Conservation (phyloP, 495 filamentous ascomycete species). For the Parmelia sp. region DNA sequence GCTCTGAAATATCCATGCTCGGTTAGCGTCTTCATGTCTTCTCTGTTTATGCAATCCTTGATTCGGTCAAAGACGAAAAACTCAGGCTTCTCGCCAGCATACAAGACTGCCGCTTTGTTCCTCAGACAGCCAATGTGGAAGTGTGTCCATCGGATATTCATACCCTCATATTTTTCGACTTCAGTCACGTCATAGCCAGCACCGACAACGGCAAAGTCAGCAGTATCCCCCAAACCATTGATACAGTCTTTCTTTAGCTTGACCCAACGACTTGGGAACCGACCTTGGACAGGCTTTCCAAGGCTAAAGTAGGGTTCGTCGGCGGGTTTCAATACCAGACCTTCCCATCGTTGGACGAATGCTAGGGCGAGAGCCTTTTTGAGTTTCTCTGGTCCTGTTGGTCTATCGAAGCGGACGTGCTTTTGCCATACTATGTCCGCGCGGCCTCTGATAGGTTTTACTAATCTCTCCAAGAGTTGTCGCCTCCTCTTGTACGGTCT, state of each 20-base stretch:
- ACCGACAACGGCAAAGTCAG: slow-evolving; percentile 73
- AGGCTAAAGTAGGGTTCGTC: slow-evolving; percentile 72
- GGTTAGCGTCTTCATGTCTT: slow-evolving; percentile 48
- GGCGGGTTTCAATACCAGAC: slow-evolving; percentile 69
- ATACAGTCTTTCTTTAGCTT: slow-evolving; percentile 92
- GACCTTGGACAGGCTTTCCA: slow-evolving; percentile 25
- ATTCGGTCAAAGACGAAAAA: slow-evolving; percentile 62
- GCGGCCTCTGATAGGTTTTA: slow-evolving; percentile 50
- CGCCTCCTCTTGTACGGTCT: slow-evolving; percentile 56
- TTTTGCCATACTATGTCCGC: slow-evolving; percentile 56
- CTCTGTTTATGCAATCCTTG: slow-evolving; percentile 43
- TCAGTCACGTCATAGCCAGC: slow-evolving; percentile 58
- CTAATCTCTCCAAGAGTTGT: slow-evolving; percentile 49
- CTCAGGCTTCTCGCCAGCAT: slow-evolving; percentile 46
- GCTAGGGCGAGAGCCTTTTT: slow-evolving; percentile 58
- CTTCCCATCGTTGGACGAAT: slow-evolving; percentile 62
- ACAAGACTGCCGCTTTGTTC: slow-evolving; percentile 59
- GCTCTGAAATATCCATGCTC: slow-evolving; percentile 41
- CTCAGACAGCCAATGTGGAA: slow-evolving; percentile 72
- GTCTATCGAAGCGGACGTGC: slow-evolving; percentile 53
- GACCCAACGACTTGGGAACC: slow-evolving; percentile 52
- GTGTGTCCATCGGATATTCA: slow-evolving; percentile 61
- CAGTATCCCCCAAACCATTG: slow-evolving; percentile 68
- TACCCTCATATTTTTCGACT: slow-evolving; percentile 41
- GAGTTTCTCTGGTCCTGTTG: slow-evolving; percentile 41